These are phyloP conservation scores for Fraxinus cuspidata DNA, from an alignment of 257 asterid species.

Conservation along the genomic window DNA sequence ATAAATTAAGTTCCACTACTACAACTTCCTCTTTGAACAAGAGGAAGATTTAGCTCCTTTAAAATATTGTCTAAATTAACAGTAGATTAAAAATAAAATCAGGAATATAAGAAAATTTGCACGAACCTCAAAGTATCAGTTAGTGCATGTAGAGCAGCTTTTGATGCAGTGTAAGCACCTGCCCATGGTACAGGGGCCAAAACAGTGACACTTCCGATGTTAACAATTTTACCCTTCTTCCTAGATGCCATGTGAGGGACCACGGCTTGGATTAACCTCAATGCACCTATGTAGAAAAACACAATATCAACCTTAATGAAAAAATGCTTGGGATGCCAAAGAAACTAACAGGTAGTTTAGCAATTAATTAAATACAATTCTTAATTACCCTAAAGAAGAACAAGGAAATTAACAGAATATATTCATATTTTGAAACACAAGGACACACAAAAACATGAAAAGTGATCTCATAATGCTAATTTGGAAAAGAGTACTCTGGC, in stretches of 20 bases:
- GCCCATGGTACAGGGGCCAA: constrained; percentile 77
- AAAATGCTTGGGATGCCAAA: constrained; percentile 2
- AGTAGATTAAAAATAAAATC: background rate
- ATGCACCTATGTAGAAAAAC: constrained; percentile 48
- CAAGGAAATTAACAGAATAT: background rate
- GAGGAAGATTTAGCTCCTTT: background rate
- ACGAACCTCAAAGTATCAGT: constrained; percentile 74
- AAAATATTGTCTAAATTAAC: background rate
- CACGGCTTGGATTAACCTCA: constrained; percentile 83
- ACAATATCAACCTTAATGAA: constrained; percentile 6
- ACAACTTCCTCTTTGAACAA: background rate
- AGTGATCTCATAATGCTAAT: constrained; percentile 7
- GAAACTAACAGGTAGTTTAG: background rate
- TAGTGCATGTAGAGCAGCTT: constrained; percentile 87
- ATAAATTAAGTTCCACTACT: background rate
- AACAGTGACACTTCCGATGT: constrained; percentile 78
- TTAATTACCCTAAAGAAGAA: background rate
- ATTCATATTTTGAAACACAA: background rate
- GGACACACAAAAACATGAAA: background rate
- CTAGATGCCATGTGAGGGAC: constrained; percentile 94
- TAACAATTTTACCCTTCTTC: constrained; percentile 86
- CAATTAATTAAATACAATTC: background rate
- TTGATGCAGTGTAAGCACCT: constrained; percentile 79
- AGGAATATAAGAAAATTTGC: background rate
- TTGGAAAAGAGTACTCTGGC: background rate